phyloP scores from a whole-genome alignment of 78 protist species.

The Dictyostelium intermedium region DNA sequence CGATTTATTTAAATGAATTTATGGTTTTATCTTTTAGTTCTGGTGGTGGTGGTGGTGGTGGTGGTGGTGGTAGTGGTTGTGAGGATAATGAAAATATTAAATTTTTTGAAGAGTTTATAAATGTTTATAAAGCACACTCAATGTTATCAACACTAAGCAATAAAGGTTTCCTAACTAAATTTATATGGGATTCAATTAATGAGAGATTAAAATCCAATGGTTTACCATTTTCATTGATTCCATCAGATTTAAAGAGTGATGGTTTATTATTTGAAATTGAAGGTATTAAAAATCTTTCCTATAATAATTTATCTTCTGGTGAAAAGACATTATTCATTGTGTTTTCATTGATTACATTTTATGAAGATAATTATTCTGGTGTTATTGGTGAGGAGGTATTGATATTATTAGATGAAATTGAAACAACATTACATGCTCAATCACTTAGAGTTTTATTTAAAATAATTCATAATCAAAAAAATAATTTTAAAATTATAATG shows the following conservation, averaged over 20 bases:
- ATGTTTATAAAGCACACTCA: neutral
- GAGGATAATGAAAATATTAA: neutral
- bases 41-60: no score
- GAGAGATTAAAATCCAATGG: neutral
- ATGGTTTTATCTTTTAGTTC: neutral
- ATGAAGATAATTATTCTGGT: neutral
- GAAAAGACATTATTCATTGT: neutral
- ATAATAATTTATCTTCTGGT: neutral
- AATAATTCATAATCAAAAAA: neutral
- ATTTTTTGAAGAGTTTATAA: neutral
- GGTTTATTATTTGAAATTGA: neutral
- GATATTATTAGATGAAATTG: neutral
- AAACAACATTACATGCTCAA: neutral
- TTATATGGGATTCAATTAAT: neutral
- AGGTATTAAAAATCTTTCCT: neutral
- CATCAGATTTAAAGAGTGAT: neutral
- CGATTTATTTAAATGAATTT: neutral
- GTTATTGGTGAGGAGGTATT: neutral
- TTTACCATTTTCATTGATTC: neutral
- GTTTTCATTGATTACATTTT: neutral
- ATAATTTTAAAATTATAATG: neutral
- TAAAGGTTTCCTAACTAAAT: neutral
- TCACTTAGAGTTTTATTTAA: neutral
- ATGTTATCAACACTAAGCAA: neutral
- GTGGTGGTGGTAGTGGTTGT: no score